Evolutionary conservation across 2,329 filamentous ascomycete genomes (phyloP), one percentile per base, ranked within the genome.

Genomic region (Alternaria postmessia): DNA sequence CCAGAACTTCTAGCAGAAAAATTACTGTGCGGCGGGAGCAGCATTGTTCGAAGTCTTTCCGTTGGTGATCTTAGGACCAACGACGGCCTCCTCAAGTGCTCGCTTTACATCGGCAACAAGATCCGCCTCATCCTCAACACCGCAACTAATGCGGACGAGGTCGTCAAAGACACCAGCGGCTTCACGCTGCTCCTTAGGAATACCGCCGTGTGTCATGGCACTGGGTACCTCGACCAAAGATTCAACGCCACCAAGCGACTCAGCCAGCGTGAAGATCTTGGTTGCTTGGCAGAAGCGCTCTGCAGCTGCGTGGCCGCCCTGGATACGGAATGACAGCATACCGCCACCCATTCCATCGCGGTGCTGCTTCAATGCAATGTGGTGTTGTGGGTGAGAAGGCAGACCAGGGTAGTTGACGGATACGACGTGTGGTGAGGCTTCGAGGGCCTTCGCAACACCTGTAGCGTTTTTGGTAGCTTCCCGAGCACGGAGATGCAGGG

Each of bases 141-240:
- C 95, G 77, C 93, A 97, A 85, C 93, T 96, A 62, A 99, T 85
- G 67, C 95, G 87, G 30, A 99, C 92, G 7, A 99, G 86, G 78
- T 99, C 95, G 76, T 99, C 95, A 74, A 89, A 98, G 32, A 99
- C 93, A 62, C 95, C 95, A 1, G 95, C 93, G 3, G 90, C 91
- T 85, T 99, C 95, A 59, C 95, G 86, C 83, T 96, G 89, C 62
- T 93, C 93, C 77, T 87, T 88, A 51, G 95, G 95, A 67, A 99
- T 99, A 60, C 94, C 95, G 24, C 93, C 92, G 80, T 99, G 95
- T 18, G 95, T 99, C 95, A 99, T 99, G 81, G 89, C 92, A 72
- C 91, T 92, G 22, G 95, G 95, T 3, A 99, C 88, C 82, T 99
- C 95, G 70, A 94, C 90, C 63, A 99, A 84, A 74, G 88, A 91